These are phyloP conservation scores for Tetrapyrgos nigripes DNA, from an alignment of 1,284 basidiomycete species.

Conservation along the genomic window DNA sequence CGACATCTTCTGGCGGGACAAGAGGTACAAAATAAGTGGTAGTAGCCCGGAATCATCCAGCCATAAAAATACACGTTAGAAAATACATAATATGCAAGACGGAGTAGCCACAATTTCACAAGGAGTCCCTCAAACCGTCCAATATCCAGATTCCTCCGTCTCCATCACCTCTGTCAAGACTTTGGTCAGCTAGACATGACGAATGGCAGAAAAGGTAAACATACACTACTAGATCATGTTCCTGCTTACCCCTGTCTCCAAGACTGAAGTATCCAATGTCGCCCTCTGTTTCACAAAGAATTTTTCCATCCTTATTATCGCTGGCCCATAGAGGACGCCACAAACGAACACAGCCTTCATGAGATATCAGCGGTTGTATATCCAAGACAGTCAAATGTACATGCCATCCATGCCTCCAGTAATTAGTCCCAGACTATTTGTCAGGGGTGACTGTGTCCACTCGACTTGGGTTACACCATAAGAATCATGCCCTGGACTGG, in stretches of 20 bases:
- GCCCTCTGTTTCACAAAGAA: constrained; percentile 57
- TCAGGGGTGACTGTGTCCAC: constrained; percentile 59
- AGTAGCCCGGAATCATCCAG: too few species aligned
- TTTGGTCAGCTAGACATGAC: neutral
- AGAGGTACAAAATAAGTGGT: too few species aligned
- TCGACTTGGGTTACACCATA: constrained; percentile 62
- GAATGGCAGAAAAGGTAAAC: constrained; percentile 31
- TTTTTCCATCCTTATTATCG: constrained; percentile 48
- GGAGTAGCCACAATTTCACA: too few species aligned
- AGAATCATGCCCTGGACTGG: constrained; percentile 34
- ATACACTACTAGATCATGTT: constrained; percentile 67
- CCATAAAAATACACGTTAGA: too few species aligned
- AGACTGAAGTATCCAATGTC: constrained; percentile 67
- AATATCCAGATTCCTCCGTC: constrained; percentile 14
- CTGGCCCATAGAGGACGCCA: constrained; percentile 61
- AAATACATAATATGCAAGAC: too few species aligned
- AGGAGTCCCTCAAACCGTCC: constrained; percentile 11
- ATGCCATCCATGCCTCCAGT: constrained; percentile 72
- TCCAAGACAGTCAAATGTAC: constrained; percentile 22
- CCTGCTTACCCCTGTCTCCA: constrained; percentile 57
- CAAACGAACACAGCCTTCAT: constrained; percentile 65
- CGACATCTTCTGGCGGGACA: too few species aligned
- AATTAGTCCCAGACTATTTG: constrained; percentile 52
- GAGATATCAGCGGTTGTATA: constrained; percentile 13
- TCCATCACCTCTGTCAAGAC: constrained; percentile 45